Conservation (phyloP, 106 monocot genomes). For the Cymbidium sinense region DNA sequence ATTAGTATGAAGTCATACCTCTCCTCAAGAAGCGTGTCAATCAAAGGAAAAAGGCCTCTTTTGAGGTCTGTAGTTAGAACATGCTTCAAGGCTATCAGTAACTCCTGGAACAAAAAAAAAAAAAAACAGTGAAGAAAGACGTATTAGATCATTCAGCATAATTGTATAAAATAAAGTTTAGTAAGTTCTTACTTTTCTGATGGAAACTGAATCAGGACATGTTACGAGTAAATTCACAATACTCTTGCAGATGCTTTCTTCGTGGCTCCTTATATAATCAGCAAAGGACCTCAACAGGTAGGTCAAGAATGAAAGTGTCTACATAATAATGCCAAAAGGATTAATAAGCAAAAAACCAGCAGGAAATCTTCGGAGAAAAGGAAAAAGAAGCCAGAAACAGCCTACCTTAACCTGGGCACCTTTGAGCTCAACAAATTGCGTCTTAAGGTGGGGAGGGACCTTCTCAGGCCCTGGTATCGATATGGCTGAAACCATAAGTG, state of each 20-base stretch:
- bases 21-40: conserved; percentile 97
- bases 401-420: conserved; percentile 97
- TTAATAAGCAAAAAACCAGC: neutral
- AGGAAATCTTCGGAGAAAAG: neutral
- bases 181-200: conserved; percentile 58
- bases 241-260: conserved; percentile 96
- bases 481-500: conserved; percentile 85
- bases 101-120: conserved; percentile 46
- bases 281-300: conserved; percentile 84
- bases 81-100: conserved; percentile 91
- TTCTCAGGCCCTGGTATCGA: conserved; percentile 86
- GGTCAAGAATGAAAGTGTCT: conserved; percentile 95
- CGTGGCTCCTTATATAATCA: conserved; percentile 81
- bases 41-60: conserved; percentile 87
- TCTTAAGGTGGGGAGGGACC: conserved; percentile 63
- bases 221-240: conserved; percentile 97
- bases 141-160: neutral
- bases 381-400: neutral
- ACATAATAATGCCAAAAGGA: neutral
- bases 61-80: conserved; percentile 89
- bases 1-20: conserved; percentile 32
- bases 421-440: conserved; percentile 74
- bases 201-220: conserved; percentile 94
- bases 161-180: neutral
- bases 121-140: neutral